Evolutionary conservation across 192 early-diverging fungal species (phyloP), one percentile per base, ranked within the genome.

Genomic region (Rhizoclosmatium sp.): DNA sequence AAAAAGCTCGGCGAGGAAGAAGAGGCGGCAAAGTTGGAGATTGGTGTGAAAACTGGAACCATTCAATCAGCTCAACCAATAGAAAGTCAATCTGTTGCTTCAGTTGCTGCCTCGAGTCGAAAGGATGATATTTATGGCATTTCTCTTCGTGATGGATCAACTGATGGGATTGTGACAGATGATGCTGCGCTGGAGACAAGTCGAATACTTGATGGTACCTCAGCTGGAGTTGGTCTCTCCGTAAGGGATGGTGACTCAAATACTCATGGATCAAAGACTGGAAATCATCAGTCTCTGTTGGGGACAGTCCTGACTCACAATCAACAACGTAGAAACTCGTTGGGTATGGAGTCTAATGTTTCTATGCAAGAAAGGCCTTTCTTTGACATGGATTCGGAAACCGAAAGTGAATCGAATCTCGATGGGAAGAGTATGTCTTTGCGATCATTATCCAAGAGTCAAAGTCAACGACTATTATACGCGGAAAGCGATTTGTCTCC

Each of bases 11-110:
- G 75, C 10, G 65, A 58, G 5, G 21, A 78, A 39, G 86, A 87
- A 59, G 84, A 87, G 21, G 77, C 69, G 23, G 79, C 83, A 7
- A 83, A 82, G 67, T 12, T 81, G 16, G 78, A 75, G 48, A 82
- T 87, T 44, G 86, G 78, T 2, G 60, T 83, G 2, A 51, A 78
- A 59, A 80, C 84, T 5, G 84, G 62, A 48, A 76, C 75, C 10
- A 76, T 66, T 46, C 75, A 46, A 48, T 47, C 75, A 5, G 66
- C 64, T 46, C 75, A 46, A 48, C 62, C 75, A 5, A 4, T 44
- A 4, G 75, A 65, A 16, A 45, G 1, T 47, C 48, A 59, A 60
- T 71, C 71, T 2, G 45, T 54, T 44, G 54, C 41, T 14, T 76
- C 65, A 47, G 9, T 67, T 2, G 78, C 31, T 40, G 71, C 56